phyloP scores from a whole-genome alignment of 208 protist genomes.

The Porcisia hertigi region DNA sequence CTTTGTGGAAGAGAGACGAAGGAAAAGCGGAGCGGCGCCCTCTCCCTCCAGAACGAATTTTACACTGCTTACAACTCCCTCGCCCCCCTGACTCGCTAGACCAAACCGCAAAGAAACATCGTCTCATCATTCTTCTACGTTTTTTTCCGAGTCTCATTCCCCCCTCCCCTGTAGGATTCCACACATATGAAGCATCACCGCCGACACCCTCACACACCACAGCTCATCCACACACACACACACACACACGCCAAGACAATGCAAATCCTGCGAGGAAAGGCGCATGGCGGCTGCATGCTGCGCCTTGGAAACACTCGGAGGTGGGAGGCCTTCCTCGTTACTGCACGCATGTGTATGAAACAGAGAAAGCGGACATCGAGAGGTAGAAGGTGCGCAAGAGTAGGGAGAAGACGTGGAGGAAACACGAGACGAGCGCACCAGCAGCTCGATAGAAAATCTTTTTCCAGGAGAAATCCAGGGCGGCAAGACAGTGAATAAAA shows the following conservation, averaged over 20 bases:
- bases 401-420: background rate
- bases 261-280: background rate
- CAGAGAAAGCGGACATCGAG: background rate
- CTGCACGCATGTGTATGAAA: no score
- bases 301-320: background rate
- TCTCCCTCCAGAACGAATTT: background rate
- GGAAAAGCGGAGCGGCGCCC: background rate
- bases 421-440: background rate
- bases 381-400: background rate
- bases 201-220: background rate
- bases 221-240: no score
- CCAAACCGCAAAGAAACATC: no score
- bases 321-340: background rate
- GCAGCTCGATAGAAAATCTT: background rate
- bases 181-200: background rate
- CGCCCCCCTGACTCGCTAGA: background rate
- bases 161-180: background rate
- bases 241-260: background rate
- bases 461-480: background rate
- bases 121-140: no score
- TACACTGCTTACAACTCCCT: background rate
- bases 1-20: no score
- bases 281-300: background rate
- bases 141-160: no score
- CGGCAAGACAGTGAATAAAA: background rate